A percentile compares a stretch with the other conserved stretches of the same genome.
phyloP scores from a whole-genome alignment of 176 grass and related monocot genomes.

The Cenchrus purpureus region DNA sequence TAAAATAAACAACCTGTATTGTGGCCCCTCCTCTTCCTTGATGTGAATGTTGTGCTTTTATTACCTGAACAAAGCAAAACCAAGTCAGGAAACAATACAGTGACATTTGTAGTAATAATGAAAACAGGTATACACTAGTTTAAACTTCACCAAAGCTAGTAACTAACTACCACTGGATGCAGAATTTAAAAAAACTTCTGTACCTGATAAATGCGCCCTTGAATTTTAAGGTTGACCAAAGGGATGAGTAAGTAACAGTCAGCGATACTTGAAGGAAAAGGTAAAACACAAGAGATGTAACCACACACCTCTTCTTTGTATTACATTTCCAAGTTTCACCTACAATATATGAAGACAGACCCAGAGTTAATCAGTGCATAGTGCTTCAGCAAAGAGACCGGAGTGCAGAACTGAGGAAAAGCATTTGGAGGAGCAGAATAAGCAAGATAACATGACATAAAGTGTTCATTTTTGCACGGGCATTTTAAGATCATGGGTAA shows the following conservation, averaged over 20 bases:
- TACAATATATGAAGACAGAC: conserved; percentile 39
- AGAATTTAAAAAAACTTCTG: conserved; percentile 11
- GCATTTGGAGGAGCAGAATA: not conserved
- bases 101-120: not conserved
- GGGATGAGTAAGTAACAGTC: conserved; percentile 39
- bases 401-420: not conserved
- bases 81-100: conserved; percentile 28
- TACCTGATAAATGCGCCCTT: conserved; percentile 87
- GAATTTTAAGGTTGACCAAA: conserved; percentile 47
- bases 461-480: not conserved
- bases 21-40: conserved; percentile 89
- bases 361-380: conserved; percentile 23
- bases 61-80: conserved; percentile 49
- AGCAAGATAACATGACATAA: not conserved
- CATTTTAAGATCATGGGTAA: not conserved
- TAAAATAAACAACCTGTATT: conserved; percentile 61
- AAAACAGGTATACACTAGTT: not conserved
- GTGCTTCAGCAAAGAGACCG: not conserved
- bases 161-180: not conserved
- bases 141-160: not conserved
- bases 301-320: conserved; percentile 78
- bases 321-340: conserved; percentile 87
- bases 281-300: conserved; percentile 42
- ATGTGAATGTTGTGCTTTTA: conserved; percentile 76
- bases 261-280: conserved; percentile 28